Conservation (phyloP, 345 rosid species). For the Brassica juncea region DNA sequence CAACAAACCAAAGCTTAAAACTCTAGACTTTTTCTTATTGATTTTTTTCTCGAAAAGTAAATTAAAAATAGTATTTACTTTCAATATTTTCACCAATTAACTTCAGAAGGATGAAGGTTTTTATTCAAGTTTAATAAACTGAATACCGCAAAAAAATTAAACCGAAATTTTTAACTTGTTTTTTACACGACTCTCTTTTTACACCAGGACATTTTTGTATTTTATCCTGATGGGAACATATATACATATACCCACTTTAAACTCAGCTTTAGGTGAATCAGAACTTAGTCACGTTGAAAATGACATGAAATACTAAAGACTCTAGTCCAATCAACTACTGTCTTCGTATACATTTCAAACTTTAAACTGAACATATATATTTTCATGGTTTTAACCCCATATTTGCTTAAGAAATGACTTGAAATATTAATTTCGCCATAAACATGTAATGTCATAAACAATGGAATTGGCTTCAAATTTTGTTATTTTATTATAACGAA, state of each 20-base stretch:
- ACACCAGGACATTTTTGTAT: conserved; percentile 9
- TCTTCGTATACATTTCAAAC: neutral
- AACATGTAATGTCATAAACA: neutral
- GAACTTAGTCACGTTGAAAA: conserved; percentile 22
- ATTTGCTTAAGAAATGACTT: neutral
- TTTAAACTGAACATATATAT: neutral
- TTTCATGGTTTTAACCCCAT: neutral
- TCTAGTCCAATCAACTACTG: conserved; percentile 9
- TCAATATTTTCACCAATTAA: neutral
- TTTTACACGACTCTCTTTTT: neutral
- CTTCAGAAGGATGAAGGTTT: neutral
- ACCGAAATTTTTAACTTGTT: neutral
- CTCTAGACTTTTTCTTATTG: neutral
- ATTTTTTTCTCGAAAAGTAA: neutral
- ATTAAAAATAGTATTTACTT: neutral
- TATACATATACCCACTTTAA: neutral
- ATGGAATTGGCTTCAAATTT: neutral
- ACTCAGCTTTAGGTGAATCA: conserved; percentile 21
- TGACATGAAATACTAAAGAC: conserved; percentile 19
- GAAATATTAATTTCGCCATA: neutral
- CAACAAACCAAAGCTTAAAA: neutral
- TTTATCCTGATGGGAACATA: conserved; percentile 21
- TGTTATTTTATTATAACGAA: neutral
- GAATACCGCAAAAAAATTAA: neutral
- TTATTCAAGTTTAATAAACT: too few relatives aligned